Percentiles rank a stretch among this genome's conserved stretches.
Conservation (phyloP, 2,329 filamentous ascomycete genomes). For the Penicillium fuscoglaucum region DNA sequence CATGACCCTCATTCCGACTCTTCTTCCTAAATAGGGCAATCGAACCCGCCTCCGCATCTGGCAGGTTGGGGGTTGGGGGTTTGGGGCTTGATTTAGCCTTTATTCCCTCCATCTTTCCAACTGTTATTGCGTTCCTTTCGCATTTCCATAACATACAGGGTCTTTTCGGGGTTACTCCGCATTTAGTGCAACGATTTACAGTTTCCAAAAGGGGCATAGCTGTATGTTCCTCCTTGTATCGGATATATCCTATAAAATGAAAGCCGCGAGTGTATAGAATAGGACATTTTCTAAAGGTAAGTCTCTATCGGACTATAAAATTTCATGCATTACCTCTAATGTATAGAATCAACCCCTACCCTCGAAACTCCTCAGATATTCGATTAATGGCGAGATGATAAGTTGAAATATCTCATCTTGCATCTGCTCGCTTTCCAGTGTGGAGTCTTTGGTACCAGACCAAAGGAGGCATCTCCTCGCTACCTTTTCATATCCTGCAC, state of each 20-base stretch:
- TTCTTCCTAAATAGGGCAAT: constrained; percentile 1
- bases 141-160: neutral
- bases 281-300: neutral
- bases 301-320: neutral
- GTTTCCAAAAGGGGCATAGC: neutral
- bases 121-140: neutral
- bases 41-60: neutral
- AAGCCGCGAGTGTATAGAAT: neutral
- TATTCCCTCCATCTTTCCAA: neutral
- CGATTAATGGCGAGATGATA: neutral
- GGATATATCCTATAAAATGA: neutral
- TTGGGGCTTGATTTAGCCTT: neutral
- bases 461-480: neutral
- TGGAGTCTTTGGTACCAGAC: neutral
- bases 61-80: neutral
- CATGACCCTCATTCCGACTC: neutral
- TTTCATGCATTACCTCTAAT: neutral
- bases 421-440: neutral
- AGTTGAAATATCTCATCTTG: neutral
- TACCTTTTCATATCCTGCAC: neutral
- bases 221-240: neutral
- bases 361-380: neutral
- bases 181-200: neutral
- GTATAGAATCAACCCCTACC: neutral
- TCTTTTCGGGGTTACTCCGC: neutral